phyloP scores from a whole-genome alignment of 805 yeast species.

The Schizosaccharomyces japonicus region DNA sequence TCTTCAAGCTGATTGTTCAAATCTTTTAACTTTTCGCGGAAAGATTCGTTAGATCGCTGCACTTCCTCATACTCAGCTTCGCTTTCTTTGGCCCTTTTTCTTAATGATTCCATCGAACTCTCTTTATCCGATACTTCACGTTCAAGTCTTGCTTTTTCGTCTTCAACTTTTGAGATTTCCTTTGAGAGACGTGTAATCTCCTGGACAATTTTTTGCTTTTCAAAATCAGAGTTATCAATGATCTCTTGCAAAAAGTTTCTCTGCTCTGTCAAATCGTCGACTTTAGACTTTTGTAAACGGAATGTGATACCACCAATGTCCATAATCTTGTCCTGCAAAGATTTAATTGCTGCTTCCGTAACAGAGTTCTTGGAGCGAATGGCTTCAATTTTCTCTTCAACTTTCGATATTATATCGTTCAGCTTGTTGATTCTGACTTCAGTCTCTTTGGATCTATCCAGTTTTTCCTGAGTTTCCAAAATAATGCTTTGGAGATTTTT shows the following conservation, averaged over 20 bases:
- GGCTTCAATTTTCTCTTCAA: slow-evolving; percentile 20
- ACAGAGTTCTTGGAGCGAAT: slow-evolving; percentile 33
- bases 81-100: background rate
- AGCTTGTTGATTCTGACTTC: slow-evolving; percentile 11
- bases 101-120: slow-evolving; percentile 13
- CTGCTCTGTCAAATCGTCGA: slow-evolving; percentile 46
- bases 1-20: too few relatives aligned
- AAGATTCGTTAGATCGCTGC: too few relatives aligned
- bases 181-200: slow-evolving; percentile 34
- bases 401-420: slow-evolving; percentile 4
- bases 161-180: slow-evolving; percentile 22
- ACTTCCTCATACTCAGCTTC: slow-evolving; percentile 14
- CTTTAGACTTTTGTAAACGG: slow-evolving; percentile 56
- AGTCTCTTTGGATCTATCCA: slow-evolving; percentile 9
- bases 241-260: slow-evolving; percentile 22
- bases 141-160: slow-evolving; percentile 22
- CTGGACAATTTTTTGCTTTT: slow-evolving; percentile 36
- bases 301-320: slow-evolving; percentile 76
- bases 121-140: slow-evolving; percentile 18
- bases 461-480: slow-evolving; percentile 9
- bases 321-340: slow-evolving; percentile 54
- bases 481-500: slow-evolving; percentile 15
- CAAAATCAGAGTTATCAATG: slow-evolving; percentile 31
- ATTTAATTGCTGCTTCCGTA: slow-evolving; percentile 29
- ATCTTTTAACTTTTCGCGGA: too few relatives aligned